Conservation (phyloP, 306 rosid species). For the Coriaria nepalensis region DNA sequence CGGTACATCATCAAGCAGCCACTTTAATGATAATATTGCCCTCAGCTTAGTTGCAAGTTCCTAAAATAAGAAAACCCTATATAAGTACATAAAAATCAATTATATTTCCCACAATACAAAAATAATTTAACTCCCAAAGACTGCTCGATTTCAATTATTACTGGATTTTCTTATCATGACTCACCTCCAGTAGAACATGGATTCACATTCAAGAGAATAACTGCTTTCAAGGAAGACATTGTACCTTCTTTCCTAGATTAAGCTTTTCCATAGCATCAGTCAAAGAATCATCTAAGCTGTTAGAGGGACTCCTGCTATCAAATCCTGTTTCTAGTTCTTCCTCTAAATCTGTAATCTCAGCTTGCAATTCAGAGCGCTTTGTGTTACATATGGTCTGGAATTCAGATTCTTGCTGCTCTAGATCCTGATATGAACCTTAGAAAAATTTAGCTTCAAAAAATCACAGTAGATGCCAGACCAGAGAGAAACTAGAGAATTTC, state of each 20-base stretch:
- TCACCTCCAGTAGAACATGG: neutral
- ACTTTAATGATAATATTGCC: constrained; percentile 40
- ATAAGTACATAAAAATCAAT: neutral
- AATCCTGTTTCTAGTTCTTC: constrained; percentile 26
- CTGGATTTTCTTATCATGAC: neutral
- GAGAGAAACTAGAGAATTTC: neutral
- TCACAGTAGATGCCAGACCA: too few relatives aligned
- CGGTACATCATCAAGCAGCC: constrained; percentile 58
- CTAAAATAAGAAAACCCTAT: constrained; percentile 22
- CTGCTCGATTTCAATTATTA: too few relatives aligned
- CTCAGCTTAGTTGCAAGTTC: constrained; percentile 48
- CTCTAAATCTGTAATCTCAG: constrained; percentile 46
- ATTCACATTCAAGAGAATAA: too few relatives aligned
- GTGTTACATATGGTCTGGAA: constrained; percentile 24
- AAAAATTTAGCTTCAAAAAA: neutral
- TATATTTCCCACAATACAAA: neutral
- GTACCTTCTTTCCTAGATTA: constrained; percentile 55
- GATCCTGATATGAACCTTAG: constrained; percentile 34
- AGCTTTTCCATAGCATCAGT: constrained; percentile 38
- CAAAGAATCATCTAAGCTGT: constrained; percentile 28
- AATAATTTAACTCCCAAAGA: neutral
- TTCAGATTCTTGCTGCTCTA: constrained; percentile 44
- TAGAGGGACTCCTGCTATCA: constrained; percentile 25
- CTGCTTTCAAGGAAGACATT: constrained; percentile 3
- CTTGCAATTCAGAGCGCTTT: constrained; percentile 30